Percentiles rank a stretch among this genome's conserved stretches.
Evolutionary conservation across 1,284 basidiomycete species (phyloP).

Genomic region (Anthracocystis panici-leucophaei): DNA sequence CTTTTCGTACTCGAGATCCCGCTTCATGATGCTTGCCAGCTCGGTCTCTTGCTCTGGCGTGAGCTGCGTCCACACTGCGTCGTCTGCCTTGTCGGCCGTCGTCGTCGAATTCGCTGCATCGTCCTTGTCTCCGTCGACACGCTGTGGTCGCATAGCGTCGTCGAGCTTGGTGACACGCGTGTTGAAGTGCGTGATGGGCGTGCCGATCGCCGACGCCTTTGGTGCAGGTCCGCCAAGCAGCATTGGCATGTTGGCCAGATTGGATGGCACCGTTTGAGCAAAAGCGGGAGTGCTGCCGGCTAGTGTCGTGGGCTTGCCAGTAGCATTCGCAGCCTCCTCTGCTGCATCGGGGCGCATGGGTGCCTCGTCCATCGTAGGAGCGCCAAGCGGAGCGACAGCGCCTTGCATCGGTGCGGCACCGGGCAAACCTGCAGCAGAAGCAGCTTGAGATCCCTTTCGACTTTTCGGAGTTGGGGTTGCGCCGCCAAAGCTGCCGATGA

Average conservation of each 20-base stretch:
- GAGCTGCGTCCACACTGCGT: conserved; percentile 71
- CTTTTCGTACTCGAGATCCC: conserved; percentile 73
- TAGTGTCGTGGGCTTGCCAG: conserved; percentile 52
- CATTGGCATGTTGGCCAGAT: conserved; percentile 59
- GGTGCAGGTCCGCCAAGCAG: conserved; percentile 69
- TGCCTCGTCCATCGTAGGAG: conserved; percentile 17
- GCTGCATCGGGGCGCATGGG: conserved; percentile 30
- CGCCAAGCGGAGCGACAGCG: conserved; percentile 8
- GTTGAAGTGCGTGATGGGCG: conserved; percentile 75
- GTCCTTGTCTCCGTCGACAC: conserved; percentile 72
- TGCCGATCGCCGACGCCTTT: conserved; percentile 63
- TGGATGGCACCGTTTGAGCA: conserved; percentile 61
- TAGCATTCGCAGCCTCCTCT: conserved; percentile 35
- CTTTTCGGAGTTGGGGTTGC: conserved; percentile 17
- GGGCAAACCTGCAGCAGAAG: conserved; percentile 3
- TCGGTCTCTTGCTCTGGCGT: conserved; percentile 72
- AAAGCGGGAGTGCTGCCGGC: conserved; percentile 35
- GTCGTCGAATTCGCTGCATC: conserved; percentile 5
- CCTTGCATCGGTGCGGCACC: conserved; percentile 10
- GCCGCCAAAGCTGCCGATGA: conserved; percentile 35
- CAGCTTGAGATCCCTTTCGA: conserved; percentile 32
- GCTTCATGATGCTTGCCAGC: conserved; percentile 74
- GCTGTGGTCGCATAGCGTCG: conserved; percentile 70
- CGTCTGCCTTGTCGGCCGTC: conserved; percentile 29
- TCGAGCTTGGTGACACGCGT: conserved; percentile 77